Conservation (phyloP, 768 basidiomycete genomes). For the Xanthoconium purpureum region DNA sequence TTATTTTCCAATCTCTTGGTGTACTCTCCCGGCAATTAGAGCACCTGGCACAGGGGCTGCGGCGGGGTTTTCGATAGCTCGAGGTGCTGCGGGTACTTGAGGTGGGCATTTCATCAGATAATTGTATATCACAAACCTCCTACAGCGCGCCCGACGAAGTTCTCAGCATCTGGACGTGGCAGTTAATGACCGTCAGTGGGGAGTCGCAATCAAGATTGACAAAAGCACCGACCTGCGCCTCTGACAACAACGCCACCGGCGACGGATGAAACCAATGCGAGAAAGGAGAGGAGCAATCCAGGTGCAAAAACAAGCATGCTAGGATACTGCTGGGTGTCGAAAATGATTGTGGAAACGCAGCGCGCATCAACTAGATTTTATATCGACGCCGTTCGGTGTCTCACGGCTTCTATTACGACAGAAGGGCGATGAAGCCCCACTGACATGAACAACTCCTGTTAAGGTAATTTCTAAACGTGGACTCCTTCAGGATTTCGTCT, state of each 20-base stretch:
- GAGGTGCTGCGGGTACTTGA: neutral
- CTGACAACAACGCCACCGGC: neutral
- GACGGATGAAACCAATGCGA: constrained; percentile 7
- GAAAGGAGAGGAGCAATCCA: constrained; percentile 9
- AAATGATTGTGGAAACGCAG: neutral
- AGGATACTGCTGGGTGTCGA: neutral
- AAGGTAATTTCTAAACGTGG: neutral
- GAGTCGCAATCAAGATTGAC: no score
- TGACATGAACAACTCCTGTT: neutral
- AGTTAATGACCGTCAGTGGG: neutral
- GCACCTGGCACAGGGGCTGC: constrained; percentile 1
- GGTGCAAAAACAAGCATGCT: constrained; percentile 13
- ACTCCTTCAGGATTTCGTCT: no score
- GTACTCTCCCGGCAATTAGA: constrained; percentile 4
- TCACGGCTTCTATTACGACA: neutral
- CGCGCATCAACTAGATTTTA: constrained; percentile 5
- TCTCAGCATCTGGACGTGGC: neutral
- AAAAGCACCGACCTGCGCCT: no score
- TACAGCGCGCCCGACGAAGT: neutral
- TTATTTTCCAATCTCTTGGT: constrained; percentile 8
- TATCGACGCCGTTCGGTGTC: neutral
- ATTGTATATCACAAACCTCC: constrained; percentile 7
- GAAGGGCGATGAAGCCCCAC: neutral
- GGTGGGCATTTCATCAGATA: neutral
- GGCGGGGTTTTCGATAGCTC: neutral